Base-by-base conservation (phyloP, 768 basidiomycete genomes). In the Podaxis sp. region DNA sequence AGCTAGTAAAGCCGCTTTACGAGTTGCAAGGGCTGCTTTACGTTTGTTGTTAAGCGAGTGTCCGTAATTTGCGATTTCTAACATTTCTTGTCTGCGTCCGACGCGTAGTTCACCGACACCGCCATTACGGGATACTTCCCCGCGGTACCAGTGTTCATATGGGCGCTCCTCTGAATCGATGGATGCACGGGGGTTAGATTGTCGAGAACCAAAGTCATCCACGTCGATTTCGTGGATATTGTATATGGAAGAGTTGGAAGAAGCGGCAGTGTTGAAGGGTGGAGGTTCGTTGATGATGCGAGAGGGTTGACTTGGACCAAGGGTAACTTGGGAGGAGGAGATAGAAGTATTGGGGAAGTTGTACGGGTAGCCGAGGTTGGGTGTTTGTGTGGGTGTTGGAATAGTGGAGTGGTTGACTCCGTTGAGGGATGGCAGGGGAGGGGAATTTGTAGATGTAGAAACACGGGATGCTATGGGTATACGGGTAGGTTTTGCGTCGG, bases 111-210 rank as follows among this genome's bases (percentile, higher is more conserved):
- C 92, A 54, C 92, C 92, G 11, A 94, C 91, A n/a, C 92, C 92
- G 25, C 92, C 92, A 69, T 94, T 94, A 53, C 92, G 82, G 12
- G 91, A 87, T 4, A 91, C 84, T 66, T 94, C 92, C 1, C 92
- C 92, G 54, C 92, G 87, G 70, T 94, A 94, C 92, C 92, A 94
- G 68, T 94, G 92, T 68, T 94, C 91, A 63, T 88, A 94, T 0
- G 91, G 91, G 13, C 84, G 83, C 70, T 94, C 92, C 64, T 91
- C 91, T 4, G 90, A 92, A 24, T 93, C 91, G 25, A 76, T 81
- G 4, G 90, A 91, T 40, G 75, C 70, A 49, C 78, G 79, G 27
- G 46, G 36, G 15, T 17, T 24, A 79, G 76, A 8, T 71, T 64
- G 47, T 68, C 2, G 62, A 55, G 53, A 49, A 66, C 61, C 61